phyloP scores from a whole-genome alignment of 345 rosid species.

The Hevea brasiliensis region DNA sequence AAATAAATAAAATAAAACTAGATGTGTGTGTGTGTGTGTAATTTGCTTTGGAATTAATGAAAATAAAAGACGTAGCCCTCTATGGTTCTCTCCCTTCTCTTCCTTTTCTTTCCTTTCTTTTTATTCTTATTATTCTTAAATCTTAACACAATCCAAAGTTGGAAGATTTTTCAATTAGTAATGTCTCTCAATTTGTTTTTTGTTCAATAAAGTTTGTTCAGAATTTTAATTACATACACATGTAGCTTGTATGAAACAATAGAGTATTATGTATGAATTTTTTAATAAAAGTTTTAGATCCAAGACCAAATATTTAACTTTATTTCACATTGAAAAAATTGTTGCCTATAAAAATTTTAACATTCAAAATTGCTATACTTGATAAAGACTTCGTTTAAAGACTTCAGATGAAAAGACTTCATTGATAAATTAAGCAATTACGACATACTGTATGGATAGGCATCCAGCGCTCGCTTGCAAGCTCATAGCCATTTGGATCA shows the following conservation, averaged over 20 bases:
- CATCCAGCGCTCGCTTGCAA: conserved; percentile 96
- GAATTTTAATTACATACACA: not conserved
- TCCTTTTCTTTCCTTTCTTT: no score
- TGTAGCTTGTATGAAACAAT: not conserved
- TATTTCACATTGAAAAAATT: not conserved
- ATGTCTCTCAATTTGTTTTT: not conserved
- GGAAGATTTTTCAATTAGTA: not conserved
- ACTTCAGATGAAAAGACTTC: no score
- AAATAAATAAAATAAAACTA: no score
- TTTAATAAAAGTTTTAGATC: no score
- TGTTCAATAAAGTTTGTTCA: not conserved
- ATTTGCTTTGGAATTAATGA: no score
- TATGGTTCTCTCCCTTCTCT: no score
- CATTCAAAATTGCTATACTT: no score
- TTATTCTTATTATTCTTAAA: no score
- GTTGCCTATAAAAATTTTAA: not conserved
- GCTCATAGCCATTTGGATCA: conserved; percentile 96
- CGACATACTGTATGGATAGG: conserved; percentile 89
- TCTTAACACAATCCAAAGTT: not conserved
- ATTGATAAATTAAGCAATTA: not conserved
- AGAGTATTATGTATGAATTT: not conserved
- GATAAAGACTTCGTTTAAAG: not conserved
- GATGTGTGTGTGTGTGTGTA: no score
- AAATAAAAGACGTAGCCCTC: no score
- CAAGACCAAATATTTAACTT: not conserved